Conservation (phyloP, 805 yeast species). For the Teunomyces aglyptinius region DNA sequence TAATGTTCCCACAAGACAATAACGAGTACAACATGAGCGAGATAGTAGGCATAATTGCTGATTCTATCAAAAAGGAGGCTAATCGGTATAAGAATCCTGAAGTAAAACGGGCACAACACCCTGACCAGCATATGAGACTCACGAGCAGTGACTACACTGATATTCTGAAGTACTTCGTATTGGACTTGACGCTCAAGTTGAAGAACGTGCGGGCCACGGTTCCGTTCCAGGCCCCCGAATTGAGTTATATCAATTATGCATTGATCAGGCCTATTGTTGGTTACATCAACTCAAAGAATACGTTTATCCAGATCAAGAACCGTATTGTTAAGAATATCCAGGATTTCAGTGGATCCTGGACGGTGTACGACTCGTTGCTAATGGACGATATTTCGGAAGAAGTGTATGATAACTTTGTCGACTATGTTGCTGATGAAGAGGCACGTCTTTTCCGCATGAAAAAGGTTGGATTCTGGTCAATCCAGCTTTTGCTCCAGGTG, state of each 20-base stretch:
- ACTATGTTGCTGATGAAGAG: slow-evolving; percentile 86
- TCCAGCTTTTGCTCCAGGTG: slow-evolving; percentile 79
- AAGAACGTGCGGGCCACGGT: slow-evolving; percentile 87
- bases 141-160: slow-evolving; percentile 28
- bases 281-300: slow-evolving; percentile 85
- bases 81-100: slow-evolving; percentile 39
- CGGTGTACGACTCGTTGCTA: slow-evolving; percentile 82
- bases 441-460: slow-evolving; percentile 66
- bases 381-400: slow-evolving; percentile 91
- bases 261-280: slow-evolving; percentile 92
- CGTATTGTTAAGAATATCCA: slow-evolving; percentile 71
- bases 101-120: slow-evolving; percentile 23
- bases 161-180: slow-evolving; percentile 58
- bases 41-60: slow-evolving; percentile 47
- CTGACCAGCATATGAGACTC: slow-evolving; percentile 29
- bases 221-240: slow-evolving; percentile 82
- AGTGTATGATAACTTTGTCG: slow-evolving; percentile 86
- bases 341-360: slow-evolving; percentile 97
- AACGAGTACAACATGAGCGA: slow-evolving; percentile 49
- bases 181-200: slow-evolving; percentile 76
- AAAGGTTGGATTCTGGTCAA: slow-evolving; percentile 90
- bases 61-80: slow-evolving; percentile 49
- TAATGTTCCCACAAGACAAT: slow-evolving; percentile 70
- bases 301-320: slow-evolving; percentile 85
- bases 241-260: slow-evolving; percentile 90